These are phyloP conservation scores for Samsoniella hepiali DNA, from an alignment of 2,329 filamentous ascomycete genomes.

Conservation along the genomic window DNA sequence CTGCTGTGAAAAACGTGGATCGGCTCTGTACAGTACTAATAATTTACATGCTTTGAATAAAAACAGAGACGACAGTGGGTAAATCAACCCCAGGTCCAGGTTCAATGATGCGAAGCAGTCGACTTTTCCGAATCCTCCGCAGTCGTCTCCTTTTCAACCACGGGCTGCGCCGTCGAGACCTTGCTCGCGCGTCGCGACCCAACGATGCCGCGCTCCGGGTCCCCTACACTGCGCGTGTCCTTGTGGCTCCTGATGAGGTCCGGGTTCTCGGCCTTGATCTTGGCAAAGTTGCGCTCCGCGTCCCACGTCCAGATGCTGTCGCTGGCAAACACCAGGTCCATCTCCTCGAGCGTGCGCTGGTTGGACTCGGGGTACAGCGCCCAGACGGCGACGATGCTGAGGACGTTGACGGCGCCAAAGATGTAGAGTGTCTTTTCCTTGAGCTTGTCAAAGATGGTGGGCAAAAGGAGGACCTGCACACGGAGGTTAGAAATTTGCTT, in stretches of 20 bases:
- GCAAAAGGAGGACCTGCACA: conserved; percentile 44
- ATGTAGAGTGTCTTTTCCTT: conserved; percentile 71
- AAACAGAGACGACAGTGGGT: background rate
- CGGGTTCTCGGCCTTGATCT: conserved; percentile 59
- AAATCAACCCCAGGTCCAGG: too few relatives aligned
- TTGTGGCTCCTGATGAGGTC: conserved; percentile 32
- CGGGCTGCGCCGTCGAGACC: background rate
- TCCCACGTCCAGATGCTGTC: conserved; percentile 69
- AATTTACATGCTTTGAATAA: background rate
- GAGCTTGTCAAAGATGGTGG: conserved; percentile 61
- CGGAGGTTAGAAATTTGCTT: background rate
- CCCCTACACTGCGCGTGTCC: conserved; percentile 17
- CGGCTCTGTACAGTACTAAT: background rate
- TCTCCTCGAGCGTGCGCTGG: conserved; percentile 71
- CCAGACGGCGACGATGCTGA: conserved; percentile 68
- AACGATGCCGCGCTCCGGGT: conserved; percentile 24
- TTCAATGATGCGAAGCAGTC: background rate
- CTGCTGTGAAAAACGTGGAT: too few relatives aligned
- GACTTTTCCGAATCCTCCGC: conserved; percentile 9
- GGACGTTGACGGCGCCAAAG: conserved; percentile 64
- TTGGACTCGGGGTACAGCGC: conserved; percentile 72
- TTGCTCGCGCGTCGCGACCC: conserved; percentile 14
- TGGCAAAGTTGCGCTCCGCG: conserved; percentile 61
- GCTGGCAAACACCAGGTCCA: conserved; percentile 68
- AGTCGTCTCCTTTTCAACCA: background rate